phyloP scores from a whole-genome alignment of 768 basidiomycete species.

The Serendipita indica region DNA sequence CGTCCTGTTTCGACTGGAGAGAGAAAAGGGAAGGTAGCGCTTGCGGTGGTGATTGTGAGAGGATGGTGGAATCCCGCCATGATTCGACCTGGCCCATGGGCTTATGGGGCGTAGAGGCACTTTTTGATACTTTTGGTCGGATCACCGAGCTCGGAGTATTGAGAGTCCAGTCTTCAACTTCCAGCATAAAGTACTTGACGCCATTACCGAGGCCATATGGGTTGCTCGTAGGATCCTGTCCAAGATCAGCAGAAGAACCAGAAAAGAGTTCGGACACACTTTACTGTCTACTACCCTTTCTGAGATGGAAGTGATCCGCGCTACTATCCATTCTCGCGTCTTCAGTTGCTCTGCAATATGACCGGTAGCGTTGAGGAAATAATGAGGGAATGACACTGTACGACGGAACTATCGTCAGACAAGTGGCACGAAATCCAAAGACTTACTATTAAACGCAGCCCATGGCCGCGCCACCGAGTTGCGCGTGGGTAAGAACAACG shows the following conservation, averaged over 20 bases:
- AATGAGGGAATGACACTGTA: constrained; percentile 89
- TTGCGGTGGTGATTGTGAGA: constrained; percentile 18
- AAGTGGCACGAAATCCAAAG: constrained; percentile 5
- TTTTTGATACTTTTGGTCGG: constrained; percentile 39
- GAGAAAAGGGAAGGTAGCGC: constrained; percentile 33
- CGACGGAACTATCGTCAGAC: too few species aligned
- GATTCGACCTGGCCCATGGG: constrained; percentile 16
- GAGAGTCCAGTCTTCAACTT: constrained; percentile 89
- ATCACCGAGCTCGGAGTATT: constrained; percentile 41
- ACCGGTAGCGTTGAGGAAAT: constrained; percentile 82
- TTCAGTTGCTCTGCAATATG: constrained; percentile 80
- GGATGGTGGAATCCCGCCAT: constrained; percentile 14
- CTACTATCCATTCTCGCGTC: constrained; percentile 89
- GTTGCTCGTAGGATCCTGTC: constrained; percentile 65
- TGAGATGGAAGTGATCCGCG: constrained; percentile 74
- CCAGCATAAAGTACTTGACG: constrained; percentile 84
- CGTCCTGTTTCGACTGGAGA: constrained; percentile 33
- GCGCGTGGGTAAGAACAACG: constrained; percentile 87
- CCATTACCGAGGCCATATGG: constrained; percentile 82
- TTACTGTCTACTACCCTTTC: constrained; percentile 71
- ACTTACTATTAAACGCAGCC: constrained; percentile 92
- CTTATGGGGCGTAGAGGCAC: constrained; percentile 21
- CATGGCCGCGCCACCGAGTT: constrained; percentile 89
- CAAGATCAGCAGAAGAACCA: constrained; percentile 1
- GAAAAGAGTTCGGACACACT: constrained; percentile 29